Evolutionary conservation across 768 basidiomycete species (phyloP).

Genomic region (Omphalotus guepiniiformis): DNA sequence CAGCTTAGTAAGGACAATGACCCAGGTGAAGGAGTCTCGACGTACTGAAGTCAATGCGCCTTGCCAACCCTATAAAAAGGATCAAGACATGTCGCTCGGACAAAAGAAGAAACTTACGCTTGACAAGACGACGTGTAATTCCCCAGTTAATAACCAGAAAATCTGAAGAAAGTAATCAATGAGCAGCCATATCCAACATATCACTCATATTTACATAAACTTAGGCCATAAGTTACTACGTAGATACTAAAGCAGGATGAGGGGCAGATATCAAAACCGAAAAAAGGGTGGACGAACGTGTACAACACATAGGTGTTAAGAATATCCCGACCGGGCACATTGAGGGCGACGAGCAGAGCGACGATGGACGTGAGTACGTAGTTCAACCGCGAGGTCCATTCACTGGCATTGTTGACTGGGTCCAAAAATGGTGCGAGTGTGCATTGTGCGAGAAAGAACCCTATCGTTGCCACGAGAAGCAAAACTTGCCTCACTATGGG

Average conservation of each 20-base stretch:
- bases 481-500: constrained; percentile 57
- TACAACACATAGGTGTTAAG: constrained; percentile 65
- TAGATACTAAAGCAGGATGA: constrained; percentile 32
- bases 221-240: constrained; percentile 61
- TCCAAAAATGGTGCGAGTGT: constrained; percentile 60
- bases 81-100: no score
- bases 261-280: constrained; percentile 4
- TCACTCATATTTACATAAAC: constrained; percentile 40
- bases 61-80: constrained; percentile 41
- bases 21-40: constrained; percentile 8
- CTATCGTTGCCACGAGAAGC: constrained; percentile 50
- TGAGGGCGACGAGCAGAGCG: constrained; percentile 57
- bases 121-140: constrained; percentile 51
- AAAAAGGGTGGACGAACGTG: constrained; percentile 37
- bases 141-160: constrained; percentile 56
- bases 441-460: constrained; percentile 62
- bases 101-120: constrained; percentile 38
- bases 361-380: constrained; percentile 63
- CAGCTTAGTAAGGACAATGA: background rate
- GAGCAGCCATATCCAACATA: background rate
- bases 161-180: constrained; percentile 37
- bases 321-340: constrained; percentile 49
- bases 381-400: constrained; percentile 68
- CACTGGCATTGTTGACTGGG: constrained; percentile 69
- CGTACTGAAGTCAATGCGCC: constrained; percentile 74